Evolutionary conservation across 2,329 filamentous ascomycete genomes (phyloP).

Genomic region (Talaromyces sp.): DNA sequence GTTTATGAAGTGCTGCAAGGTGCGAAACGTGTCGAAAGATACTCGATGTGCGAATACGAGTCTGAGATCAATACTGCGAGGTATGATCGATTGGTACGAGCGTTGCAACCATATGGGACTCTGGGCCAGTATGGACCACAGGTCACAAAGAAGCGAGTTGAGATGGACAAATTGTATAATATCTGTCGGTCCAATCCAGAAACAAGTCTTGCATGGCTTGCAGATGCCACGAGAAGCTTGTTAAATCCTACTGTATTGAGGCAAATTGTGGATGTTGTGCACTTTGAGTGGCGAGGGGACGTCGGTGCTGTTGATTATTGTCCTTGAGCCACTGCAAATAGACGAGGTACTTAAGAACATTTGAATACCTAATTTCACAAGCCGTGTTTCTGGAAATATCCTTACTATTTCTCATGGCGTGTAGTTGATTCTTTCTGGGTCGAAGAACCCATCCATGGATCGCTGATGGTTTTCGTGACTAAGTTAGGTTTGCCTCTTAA

Average conservation of each 20-base stretch:
- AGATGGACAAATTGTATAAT: constrained; percentile 18
- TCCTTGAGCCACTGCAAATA: constrained; percentile 8
- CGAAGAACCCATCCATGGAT: constrained; percentile 5
- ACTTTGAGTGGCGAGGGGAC: constrained; percentile 25
- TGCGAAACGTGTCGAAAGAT: neutral
- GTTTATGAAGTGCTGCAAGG: constrained; percentile 16
- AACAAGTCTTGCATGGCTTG: constrained; percentile 21
- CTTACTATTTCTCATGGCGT: too few relatives aligned
- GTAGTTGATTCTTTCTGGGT: too few relatives aligned
- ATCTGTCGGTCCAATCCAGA: constrained; percentile 8
- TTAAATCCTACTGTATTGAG: constrained; percentile 21
- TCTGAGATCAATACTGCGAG: neutral
- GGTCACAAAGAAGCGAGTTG: constrained; percentile 10
- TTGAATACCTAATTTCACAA: too few relatives aligned
- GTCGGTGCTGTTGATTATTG: constrained; percentile 26
- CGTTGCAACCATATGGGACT: constrained; percentile 17
- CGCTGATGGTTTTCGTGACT: neutral
- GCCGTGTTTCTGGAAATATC: too few relatives aligned
- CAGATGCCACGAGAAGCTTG: constrained; percentile 20
- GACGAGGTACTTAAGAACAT: neutral
- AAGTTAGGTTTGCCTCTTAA: neutral
- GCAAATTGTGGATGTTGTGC: constrained; percentile 27
- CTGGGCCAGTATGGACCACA: constrained; percentile 13
- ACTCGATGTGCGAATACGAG: constrained; percentile 7
- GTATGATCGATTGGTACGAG: constrained; percentile 17